Evolutionary conservation across 805 yeast genomes (phyloP).

Genomic region (Sungouiozyma ichnusensis): DNA sequence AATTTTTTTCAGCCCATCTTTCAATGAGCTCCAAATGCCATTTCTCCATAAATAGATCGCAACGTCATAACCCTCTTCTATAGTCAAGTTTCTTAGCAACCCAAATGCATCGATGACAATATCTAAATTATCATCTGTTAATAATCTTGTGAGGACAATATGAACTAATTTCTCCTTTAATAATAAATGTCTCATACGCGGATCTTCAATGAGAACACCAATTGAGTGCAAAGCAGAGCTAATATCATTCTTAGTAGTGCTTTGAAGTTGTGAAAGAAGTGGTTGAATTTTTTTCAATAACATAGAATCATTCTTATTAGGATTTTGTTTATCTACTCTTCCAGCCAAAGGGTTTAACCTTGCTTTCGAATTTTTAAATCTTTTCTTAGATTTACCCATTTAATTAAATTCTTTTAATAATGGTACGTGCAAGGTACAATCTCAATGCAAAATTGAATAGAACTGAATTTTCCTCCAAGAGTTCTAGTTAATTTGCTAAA

Average conservation of each 20-base stretch:
- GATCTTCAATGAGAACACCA: constrained; percentile 60
- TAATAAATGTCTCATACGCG: constrained; percentile 47
- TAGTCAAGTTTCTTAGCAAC: constrained; percentile 62
- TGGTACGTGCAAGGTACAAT: neutral
- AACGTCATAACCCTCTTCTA: constrained; percentile 83
- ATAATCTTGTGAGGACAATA: constrained; percentile 48
- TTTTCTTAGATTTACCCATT: constrained; percentile 72
- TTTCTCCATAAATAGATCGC: constrained; percentile 68
- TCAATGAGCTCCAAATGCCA: constrained; percentile 59
- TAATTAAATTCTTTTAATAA: neutral
- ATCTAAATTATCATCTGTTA: constrained; percentile 62
- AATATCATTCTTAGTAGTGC: constrained; percentile 59
- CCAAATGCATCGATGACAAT: constrained; percentile 76
- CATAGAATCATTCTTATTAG: constrained; percentile 36
- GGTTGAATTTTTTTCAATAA: constrained; percentile 55
- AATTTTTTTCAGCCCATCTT: constrained; percentile 41
- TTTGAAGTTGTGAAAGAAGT: constrained; percentile 50
- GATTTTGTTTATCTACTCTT: constrained; percentile 24
- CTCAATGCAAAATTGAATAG: neutral
- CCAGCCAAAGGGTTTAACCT: constrained; percentile 29
- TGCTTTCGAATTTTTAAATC: constrained; percentile 40
- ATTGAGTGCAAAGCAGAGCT: constrained; percentile 70
- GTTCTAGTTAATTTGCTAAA: neutral
- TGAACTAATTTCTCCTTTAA: constrained; percentile 65
- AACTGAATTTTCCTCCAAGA: neutral